These are phyloP conservation scores for Sporothrix inflata DNA, from an alignment of 2,329 filamentous ascomycete species.

Conservation along the genomic window DNA sequence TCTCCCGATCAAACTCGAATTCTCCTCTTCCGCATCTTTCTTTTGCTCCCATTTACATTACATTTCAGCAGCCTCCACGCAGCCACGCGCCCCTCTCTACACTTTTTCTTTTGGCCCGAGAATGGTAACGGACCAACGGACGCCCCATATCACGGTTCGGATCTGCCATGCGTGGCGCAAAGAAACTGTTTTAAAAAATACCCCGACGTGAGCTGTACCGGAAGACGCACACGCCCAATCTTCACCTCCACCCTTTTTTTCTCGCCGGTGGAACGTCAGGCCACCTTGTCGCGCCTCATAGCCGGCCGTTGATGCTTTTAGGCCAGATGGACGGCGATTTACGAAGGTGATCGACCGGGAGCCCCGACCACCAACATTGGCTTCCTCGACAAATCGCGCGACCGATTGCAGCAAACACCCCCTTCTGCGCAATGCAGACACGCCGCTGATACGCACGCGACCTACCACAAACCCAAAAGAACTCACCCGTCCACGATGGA, in stretches of 20 bases:
- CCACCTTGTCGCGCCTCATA: neutral
- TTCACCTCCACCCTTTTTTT: neutral
- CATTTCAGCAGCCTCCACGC: neutral
- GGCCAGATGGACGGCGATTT: conserved; percentile 27
- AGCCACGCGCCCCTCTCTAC: neutral
- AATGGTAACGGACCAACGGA: conserved; percentile 7
- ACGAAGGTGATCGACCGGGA: conserved; percentile 13
- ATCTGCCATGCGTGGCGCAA: conserved; percentile 4
- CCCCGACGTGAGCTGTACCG: neutral
- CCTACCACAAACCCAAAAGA: neutral
- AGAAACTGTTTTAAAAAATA: neutral
- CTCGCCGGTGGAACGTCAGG: neutral
- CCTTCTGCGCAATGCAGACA: conserved; percentile 1
- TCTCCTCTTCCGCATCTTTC: neutral
- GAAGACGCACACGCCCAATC: neutral
- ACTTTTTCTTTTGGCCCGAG: neutral
- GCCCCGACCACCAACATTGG: conserved; percentile 5
- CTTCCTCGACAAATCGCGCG: conserved; percentile 5
- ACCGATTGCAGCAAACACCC: neutral
- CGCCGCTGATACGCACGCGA: neutral
- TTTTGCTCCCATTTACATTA: neutral
- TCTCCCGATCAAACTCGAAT: neutral
- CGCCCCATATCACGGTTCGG: neutral
- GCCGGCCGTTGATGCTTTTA: neutral
- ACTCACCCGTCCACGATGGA: conserved; percentile 37